Evolutionary conservation across 164 flowering plant species (phyloP).

Genomic region (Umbellularia californica): DNA sequence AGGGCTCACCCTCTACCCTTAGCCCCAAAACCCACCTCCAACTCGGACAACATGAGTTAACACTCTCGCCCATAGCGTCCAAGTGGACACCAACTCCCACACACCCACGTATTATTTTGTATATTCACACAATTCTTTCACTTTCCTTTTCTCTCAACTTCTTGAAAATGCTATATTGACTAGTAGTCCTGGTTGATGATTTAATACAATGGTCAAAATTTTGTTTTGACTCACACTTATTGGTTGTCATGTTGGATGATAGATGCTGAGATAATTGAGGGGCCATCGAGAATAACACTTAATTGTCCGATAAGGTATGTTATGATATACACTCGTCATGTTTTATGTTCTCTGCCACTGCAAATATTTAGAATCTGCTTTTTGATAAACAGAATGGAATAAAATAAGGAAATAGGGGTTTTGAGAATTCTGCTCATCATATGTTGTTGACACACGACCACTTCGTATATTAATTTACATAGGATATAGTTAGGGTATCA

Average conservation of each 20-base stretch:
- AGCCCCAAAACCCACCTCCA: too few species aligned
- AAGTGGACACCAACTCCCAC: too few species aligned
- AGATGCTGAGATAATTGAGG: constrained; percentile 83
- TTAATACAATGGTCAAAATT: neutral
- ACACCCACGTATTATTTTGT: too few species aligned
- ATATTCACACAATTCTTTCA: neutral
- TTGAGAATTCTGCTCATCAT: neutral
- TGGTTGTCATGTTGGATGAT: constrained; percentile 10
- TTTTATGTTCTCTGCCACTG: too few species aligned
- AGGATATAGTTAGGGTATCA: too few species aligned
- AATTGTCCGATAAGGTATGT: constrained; percentile 92
- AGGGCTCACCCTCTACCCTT: too few species aligned
- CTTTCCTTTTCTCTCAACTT: neutral
- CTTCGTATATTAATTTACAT: neutral
- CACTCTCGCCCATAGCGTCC: too few species aligned
- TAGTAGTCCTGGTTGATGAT: neutral
- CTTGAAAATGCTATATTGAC: neutral
- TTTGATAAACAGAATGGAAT: too few species aligned
- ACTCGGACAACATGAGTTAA: too few species aligned
- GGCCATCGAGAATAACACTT: constrained; percentile 79
- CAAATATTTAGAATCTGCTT: too few species aligned
- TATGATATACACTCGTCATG: neutral
- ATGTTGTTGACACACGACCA: neutral
- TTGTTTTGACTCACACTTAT: neutral
- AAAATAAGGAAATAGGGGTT: too few species aligned